Percentiles rank a stretch among this genome's conserved stretches.
Evolutionary conservation across 305 asterid species (phyloP).

Genomic region (Rubia tinctorum): DNA sequence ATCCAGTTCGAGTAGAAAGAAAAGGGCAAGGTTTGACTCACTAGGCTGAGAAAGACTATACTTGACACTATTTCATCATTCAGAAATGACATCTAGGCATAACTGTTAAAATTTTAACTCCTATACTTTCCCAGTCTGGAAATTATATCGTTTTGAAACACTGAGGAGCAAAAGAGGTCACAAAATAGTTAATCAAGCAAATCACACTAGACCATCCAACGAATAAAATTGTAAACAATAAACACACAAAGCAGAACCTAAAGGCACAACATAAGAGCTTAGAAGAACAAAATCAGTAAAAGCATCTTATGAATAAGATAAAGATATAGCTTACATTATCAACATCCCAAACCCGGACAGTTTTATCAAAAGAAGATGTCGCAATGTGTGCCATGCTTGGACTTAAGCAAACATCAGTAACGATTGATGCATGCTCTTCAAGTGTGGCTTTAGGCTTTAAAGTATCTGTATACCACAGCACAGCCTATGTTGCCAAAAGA

Average conservation of each 20-base stretch:
- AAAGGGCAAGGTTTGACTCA: not conserved
- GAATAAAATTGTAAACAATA: not conserved
- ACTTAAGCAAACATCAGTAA: slow-evolving; percentile 96
- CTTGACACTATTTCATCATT: not conserved
- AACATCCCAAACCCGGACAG: slow-evolving; percentile 96
- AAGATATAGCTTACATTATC: slow-evolving; percentile 58
- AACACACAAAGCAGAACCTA: no score
- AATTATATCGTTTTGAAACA: not conserved
- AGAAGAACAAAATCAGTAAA: not conserved
- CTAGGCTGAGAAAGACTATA: not conserved
- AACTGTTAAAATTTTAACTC: not conserved
- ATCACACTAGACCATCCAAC: not conserved
- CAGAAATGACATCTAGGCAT: not conserved
- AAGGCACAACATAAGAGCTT: not conserved
- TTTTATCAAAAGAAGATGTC: slow-evolving; percentile 92
- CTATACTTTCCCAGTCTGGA: no score
- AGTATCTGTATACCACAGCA: slow-evolving; percentile 78
- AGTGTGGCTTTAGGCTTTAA: slow-evolving; percentile 77
- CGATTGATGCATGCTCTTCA: slow-evolving; percentile 78
- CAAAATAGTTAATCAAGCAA: not conserved
- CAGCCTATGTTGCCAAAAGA: slow-evolving; percentile 52
- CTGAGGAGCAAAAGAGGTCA: not conserved
- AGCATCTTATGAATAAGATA: not conserved
- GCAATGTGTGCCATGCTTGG: slow-evolving; percentile 98
- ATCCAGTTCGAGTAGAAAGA: not conserved